phyloP scores from a whole-genome alignment of 441 rosid species.

The Eruca vesicaria region DNA sequence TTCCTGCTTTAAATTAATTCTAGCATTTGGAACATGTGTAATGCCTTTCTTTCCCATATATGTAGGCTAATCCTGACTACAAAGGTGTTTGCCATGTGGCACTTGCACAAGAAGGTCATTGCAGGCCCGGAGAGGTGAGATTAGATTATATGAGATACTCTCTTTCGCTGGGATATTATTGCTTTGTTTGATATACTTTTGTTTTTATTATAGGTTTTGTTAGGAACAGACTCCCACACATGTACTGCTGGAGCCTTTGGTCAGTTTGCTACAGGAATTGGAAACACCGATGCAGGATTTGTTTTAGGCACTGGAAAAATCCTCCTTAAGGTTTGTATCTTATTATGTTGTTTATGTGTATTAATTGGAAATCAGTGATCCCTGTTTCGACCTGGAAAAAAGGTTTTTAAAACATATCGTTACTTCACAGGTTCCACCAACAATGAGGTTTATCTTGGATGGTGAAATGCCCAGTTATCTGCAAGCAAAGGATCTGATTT shows the following conservation, averaged over 20 bases:
- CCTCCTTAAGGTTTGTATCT: slow-evolving; percentile 73
- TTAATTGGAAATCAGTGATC: neutral
- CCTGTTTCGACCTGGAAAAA: neutral
- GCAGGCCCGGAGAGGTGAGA: slow-evolving; percentile 96
- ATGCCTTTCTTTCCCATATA: neutral
- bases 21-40: neutral
- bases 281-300: slow-evolving; percentile 98
- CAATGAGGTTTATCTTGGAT: slow-evolving; percentile 92
- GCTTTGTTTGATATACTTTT: neutral
- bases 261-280: slow-evolving; percentile 98
- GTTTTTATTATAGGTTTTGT: slow-evolving; percentile 59
- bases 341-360: neutral
- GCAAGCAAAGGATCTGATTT: slow-evolving; percentile 93
- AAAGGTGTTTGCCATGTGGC: slow-evolving; percentile 98
- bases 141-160: neutral
- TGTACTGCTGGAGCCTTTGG: slow-evolving; percentile 99
- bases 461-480: slow-evolving; percentile 95
- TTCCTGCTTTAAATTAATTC: neutral
- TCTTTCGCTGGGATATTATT: neutral
- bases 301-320: slow-evolving; percentile 88
- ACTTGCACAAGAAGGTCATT: slow-evolving; percentile 99
- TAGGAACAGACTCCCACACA: slow-evolving; percentile 97
- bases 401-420: neutral
- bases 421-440: slow-evolving; percentile 77
- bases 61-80: slow-evolving; percentile 93